A percentile compares a stretch with the other conserved stretches of the same genome.
These are phyloP conservation scores for Aspergillus flavus DNA, from an alignment of 2,329 filamentous ascomycete species.

Conservation along the genomic window DNA sequence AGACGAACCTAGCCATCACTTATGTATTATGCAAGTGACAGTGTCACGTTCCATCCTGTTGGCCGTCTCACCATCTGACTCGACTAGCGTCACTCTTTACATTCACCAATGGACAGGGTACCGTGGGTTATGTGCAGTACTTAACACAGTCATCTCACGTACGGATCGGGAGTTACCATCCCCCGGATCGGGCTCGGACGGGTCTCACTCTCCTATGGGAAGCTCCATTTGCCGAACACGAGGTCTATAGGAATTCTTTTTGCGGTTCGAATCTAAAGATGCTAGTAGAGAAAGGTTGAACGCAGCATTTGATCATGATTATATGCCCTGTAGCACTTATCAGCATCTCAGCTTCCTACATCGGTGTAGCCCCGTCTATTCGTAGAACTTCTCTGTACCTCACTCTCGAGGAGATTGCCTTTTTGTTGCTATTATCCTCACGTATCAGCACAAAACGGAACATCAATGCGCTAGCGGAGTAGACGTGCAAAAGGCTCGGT, in stretches of 20 bases:
- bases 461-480: rapidly evolving
- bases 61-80: not conserved
- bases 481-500: not conserved
- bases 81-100: not conserved
- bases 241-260: not conserved
- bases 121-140: not conserved
- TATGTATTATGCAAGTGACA: not conserved
- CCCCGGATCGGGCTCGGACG: not conserved
- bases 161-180: not conserved
- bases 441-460: not conserved
- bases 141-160: not conserved
- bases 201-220: not conserved
- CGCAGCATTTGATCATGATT: no score
- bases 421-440: not conserved
- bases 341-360: not conserved
- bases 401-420: not conserved
- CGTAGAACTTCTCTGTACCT: not conserved
- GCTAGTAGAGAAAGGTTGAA: no score
- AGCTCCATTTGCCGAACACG: not conserved
- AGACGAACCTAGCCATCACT: not conserved
- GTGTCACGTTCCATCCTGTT: not conserved
- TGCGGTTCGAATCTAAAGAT: not conserved
- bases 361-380: not conserved
- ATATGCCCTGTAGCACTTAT: no score
- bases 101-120: not conserved